Base-by-base conservation (phyloP, 1,284 basidiomycete species). In the Sporisorium iseilematis-ciliati region DNA sequence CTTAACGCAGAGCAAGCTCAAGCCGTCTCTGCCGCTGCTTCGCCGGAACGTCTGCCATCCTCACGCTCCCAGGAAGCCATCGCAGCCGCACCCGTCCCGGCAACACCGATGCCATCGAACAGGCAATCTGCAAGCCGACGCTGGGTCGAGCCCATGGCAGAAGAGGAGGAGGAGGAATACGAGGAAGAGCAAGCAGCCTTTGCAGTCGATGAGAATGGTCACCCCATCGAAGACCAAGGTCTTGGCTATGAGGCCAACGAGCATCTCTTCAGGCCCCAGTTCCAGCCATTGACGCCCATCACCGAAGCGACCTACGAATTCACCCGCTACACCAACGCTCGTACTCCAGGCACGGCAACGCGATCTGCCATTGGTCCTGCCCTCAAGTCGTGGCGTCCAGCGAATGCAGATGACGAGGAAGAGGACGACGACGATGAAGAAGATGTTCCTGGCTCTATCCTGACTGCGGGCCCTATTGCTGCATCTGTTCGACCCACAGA, bases 291-390 rank as follows among this genome's bases (percentile, higher is more conserved):
- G 20, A 80, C 81, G 21, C 78, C 79, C 14, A 82, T 84, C 65
- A 82, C 82, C 10, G 82, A 84, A 61, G 75, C 75, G 1, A 81
- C 79, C 3, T 77, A 65, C 59, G 81, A 82, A 51, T 64, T 78
- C 43, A 80, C 81, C 10, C 77, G 81, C 18, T 77, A 73, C 58
- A 81, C 79, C 7, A 71, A 59, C 33, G 60, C 64, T 1, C 66
- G 67, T n/a, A 79, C 77, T 48, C 77, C 77, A 3, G 73, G 63
- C 23, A 78, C 76, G 0, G 76, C 72, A 2, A 75, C 65, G 21
- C 62, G 69, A 12, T 66, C 74, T 12, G 54, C 60, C 16, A 43
- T 59, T 11, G 43, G 55, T n/a, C 51, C 62, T 12, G 54, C 51
- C 16, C 51, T 65, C 65, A 70, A 70, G 49, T 56, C 63, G 1